Evolutionary conservation across 2,329 filamentous ascomycete genomes (phyloP).

Genomic region (Alternaria alternata): DNA sequence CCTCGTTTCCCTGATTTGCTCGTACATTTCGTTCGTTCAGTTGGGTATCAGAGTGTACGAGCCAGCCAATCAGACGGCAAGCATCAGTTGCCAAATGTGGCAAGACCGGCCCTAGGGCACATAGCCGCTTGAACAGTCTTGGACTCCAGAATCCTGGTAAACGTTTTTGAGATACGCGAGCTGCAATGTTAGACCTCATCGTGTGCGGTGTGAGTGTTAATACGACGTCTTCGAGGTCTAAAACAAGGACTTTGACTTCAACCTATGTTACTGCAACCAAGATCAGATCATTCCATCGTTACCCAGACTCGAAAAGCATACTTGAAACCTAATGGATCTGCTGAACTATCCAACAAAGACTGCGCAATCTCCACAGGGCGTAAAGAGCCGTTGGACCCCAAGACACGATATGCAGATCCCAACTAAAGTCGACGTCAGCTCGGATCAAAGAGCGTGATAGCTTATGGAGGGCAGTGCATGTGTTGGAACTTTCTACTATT

Average conservation of each 20-base stretch:
- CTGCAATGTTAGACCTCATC: not conserved
- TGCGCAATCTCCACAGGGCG: not conserved
- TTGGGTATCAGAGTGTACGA: constrained; percentile 8
- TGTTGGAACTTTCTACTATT: not conserved
- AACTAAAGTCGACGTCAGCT: not conserved
- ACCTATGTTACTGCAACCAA: not conserved
- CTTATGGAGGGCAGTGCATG: constrained; percentile 1
- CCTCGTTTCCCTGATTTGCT: not conserved
- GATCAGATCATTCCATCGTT: not conserved
- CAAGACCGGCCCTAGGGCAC: not conserved
- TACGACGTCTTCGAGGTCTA: not conserved
- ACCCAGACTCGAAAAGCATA: not conserved
- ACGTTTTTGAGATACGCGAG: not conserved
- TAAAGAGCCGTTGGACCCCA: not conserved
- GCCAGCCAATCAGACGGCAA: constrained; percentile 9
- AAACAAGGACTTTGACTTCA: not conserved
- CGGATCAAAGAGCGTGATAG: not conserved
- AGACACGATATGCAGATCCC: constrained; percentile 1
- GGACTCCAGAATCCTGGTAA: not conserved
- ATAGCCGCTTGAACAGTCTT: not conserved
- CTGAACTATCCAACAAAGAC: not conserved
- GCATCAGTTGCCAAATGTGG: not conserved
- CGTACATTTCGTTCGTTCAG: not conserved
- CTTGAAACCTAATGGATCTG: too few relatives aligned
- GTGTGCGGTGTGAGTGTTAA: not conserved